phyloP scores from a whole-genome alignment of 2,329 filamentous ascomycete species.

The Decorospora gaudefroyi region DNA sequence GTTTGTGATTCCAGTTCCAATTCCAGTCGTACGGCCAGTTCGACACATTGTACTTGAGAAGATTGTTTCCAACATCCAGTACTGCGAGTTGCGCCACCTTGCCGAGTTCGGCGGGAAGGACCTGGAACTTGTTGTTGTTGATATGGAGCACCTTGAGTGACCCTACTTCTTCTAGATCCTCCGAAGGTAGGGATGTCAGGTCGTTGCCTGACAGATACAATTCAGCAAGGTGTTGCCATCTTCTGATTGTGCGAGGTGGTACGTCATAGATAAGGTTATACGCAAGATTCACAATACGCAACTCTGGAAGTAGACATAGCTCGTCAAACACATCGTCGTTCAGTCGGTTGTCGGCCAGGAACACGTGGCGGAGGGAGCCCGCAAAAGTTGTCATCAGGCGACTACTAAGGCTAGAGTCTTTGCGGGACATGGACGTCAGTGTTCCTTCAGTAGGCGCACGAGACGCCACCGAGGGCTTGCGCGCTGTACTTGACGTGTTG shows the following conservation, averaged over 20 bases:
- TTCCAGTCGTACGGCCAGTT: slow-evolving; percentile 99
- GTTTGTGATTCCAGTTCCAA: slow-evolving; percentile 96
- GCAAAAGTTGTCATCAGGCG: slow-evolving; percentile 85
- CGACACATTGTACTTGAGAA: slow-evolving; percentile 96
- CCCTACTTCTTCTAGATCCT: slow-evolving; percentile 89
- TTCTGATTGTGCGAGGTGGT: slow-evolving; percentile 82
- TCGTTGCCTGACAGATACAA: slow-evolving; percentile 96
- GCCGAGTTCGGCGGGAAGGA: slow-evolving; percentile 90
- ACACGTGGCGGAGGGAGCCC: slow-evolving; percentile 79
- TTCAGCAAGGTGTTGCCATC: slow-evolving; percentile 88
- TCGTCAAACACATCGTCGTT: slow-evolving; percentile 96
- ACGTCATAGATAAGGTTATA: slow-evolving; percentile 95
- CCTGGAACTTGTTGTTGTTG: slow-evolving; percentile 98
- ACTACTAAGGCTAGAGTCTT: slow-evolving; percentile 86
- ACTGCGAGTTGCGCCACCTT: slow-evolving; percentile 91
- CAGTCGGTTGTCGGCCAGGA: slow-evolving; percentile 89
- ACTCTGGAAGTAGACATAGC: slow-evolving; percentile 76
- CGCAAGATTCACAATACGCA: slow-evolving; percentile 87
- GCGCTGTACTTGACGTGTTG: slow-evolving; percentile 54
- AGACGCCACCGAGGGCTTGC: slow-evolving; percentile 83
- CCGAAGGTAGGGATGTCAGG: slow-evolving; percentile 84
- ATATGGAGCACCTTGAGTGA: slow-evolving; percentile 88
- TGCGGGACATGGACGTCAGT: slow-evolving; percentile 66
- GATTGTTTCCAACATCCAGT: slow-evolving; percentile 92
- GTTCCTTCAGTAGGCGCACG: slow-evolving; percentile 64